Evolutionary conservation across 192 early-diverging fungal genomes (phyloP).

Genomic region (Coemansia sp.): DNA sequence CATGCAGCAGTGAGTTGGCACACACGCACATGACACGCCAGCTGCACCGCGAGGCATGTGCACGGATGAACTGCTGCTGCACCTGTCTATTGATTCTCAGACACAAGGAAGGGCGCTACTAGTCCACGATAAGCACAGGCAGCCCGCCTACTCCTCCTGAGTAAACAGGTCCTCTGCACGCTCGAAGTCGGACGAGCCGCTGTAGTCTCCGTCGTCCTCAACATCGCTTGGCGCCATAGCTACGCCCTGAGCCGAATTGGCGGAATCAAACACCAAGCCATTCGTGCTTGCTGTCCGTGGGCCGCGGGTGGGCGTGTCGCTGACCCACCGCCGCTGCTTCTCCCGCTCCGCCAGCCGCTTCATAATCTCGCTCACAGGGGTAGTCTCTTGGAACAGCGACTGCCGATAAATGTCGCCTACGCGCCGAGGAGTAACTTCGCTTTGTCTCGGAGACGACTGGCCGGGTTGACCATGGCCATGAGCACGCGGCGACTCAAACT

Average conservation of each 20-base stretch:
- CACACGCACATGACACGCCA: too few relatives aligned
- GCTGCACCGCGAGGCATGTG: too few relatives aligned
- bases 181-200: constrained; percentile 37
- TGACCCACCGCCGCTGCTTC: constrained; percentile 43
- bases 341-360: constrained; percentile 40
- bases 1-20: too few relatives aligned
- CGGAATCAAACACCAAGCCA: background rate
- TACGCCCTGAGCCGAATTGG: too few relatives aligned
- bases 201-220: constrained; percentile 2
- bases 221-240: background rate
- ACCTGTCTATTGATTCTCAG: too few relatives aligned
- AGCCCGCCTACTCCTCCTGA: constrained; percentile 17
- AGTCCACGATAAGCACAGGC: too few relatives aligned
- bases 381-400: constrained; percentile 22
- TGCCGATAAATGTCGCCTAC: constrained; percentile 39
- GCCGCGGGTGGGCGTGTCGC: constrained; percentile 30
- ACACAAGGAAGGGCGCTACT: too few relatives aligned
- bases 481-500: constrained; percentile 23
- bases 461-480: background rate
- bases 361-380: constrained; percentile 38
- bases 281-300: background rate
- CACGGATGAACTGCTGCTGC: too few relatives aligned
- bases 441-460: background rate
- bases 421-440: constrained; percentile 11
- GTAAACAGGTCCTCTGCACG: constrained; percentile 26